These are phyloP conservation scores for Termitomyces sp. DNA, from an alignment of 1,284 basidiomycete species.

Conservation along the genomic window DNA sequence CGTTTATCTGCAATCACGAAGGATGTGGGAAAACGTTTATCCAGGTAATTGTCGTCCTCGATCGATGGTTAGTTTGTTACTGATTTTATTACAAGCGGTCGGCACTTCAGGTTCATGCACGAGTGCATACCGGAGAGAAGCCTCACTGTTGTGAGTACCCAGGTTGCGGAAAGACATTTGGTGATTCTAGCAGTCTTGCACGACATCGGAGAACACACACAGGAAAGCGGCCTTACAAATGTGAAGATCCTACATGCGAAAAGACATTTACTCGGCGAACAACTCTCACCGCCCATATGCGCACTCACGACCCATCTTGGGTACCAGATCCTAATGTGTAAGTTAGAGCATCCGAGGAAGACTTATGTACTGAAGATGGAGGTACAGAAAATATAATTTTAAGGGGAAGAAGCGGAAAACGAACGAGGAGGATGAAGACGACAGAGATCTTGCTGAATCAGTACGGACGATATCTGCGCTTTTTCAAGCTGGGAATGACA, in stretches of 20 bases:
- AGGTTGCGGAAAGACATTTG: conserved; percentile 78
- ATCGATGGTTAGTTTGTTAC: background rate
- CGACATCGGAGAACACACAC: conserved; percentile 86
- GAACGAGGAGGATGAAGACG: conserved; percentile 41
- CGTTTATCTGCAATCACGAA: conserved; percentile 64
- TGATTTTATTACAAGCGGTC: conserved; percentile 52
- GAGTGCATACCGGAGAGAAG: conserved; percentile 87
- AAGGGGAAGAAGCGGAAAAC: conserved; percentile 63
- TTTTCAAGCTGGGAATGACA: conserved; percentile 40
- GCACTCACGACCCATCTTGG: conserved; percentile 75
- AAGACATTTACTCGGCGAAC: conserved; percentile 83
- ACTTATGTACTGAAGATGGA: conserved; percentile 8
- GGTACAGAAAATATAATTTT: conserved; percentile 64
- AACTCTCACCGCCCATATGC: conserved; percentile 77
- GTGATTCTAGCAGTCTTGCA: conserved; percentile 84
- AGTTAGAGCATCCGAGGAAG: conserved; percentile 24
- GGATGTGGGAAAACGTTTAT: conserved; percentile 84
- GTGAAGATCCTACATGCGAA: conserved; percentile 72
- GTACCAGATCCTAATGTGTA: conserved; percentile 77
- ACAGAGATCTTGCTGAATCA: conserved; percentile 56
- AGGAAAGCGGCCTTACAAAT: conserved; percentile 77
- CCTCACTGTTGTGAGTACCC: conserved; percentile 85
- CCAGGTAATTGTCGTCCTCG: conserved; percentile 48
- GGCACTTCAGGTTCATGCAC: conserved; percentile 79
- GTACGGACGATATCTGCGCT: conserved; percentile 67